Evolutionary conservation across 2,329 filamentous ascomycete genomes (phyloP), one percentile per base, ranked within the genome.

Genomic region (Ceratocystis papillata): DNA sequence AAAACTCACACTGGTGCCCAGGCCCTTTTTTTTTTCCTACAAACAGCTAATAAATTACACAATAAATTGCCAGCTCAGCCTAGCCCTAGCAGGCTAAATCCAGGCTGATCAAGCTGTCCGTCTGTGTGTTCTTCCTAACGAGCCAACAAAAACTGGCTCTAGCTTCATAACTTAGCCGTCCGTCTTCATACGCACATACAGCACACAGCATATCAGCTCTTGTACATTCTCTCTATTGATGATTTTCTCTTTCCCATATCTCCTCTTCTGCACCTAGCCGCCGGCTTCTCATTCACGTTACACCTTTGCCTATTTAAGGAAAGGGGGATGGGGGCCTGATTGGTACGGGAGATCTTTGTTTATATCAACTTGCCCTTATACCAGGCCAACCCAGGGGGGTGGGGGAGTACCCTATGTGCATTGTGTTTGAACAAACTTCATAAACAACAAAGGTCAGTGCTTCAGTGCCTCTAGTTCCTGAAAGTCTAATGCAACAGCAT

Each of bases 381-480:
- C 25, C 55, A 59, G n/a, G 7, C 55, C 30, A 5, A 37, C 17
- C 3, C 25, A 59, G 33, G 22, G 25, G 25, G 30, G 28, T 10
- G 17, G 5, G 20, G 22, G 48, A 20, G n/a, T 22, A 8, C 20
- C 20, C 15, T 28, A 12, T 1, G 20, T 53, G 8, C 4, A 15
- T 30, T 57, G 2, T 59, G 28, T n/a, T 37, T 59, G 53, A 25
- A 57, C n/a, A 33, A 28, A 5, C 10, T 37, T 17, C 55, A 59
- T 33, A 59, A 59, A 59, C 55, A 37, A 59, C 22, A 25, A 57
- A 57, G 53, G 53, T 57, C 53, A 57, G 53, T 57, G 22, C 53
- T 57, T 12, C 50, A 25, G 25, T 37, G 10, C 37, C 3, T 41
- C 37, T 41, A 15, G 37, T 41, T 41, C 37, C 37, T 41, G 10